Percentiles rank a stretch among this genome's conserved stretches.
phyloP scores from a whole-genome alignment of 129 eudicot genomes.

The Calendula officinalis region DNA sequence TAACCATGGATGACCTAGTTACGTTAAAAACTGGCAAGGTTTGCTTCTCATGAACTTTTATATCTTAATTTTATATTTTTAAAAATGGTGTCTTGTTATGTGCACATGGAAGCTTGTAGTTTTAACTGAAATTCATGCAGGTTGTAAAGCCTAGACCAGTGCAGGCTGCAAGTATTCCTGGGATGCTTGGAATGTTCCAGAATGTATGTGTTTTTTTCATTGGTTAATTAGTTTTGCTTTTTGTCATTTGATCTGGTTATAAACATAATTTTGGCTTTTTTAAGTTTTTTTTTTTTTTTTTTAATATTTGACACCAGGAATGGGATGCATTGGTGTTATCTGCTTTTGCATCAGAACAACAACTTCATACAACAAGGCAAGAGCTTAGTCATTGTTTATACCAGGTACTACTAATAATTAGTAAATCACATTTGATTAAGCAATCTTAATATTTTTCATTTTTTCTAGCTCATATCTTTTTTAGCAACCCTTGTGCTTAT shows the following conservation, averaged over 20 bases:
- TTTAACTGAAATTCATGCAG: slow-evolving; percentile 40
- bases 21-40: slow-evolving; percentile 92
- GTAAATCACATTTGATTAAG: background rate
- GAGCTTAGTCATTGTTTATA: slow-evolving; percentile 96
- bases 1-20: slow-evolving; percentile 76
- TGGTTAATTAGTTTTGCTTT: background rate
- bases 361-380: slow-evolving; percentile 95
- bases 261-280: no score
- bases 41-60: slow-evolving; percentile 10
- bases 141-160: slow-evolving; percentile 95
- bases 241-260: no score
- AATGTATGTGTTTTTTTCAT: slow-evolving; percentile 46
- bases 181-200: slow-evolving; percentile 99
- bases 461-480: background rate
- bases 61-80: background rate
- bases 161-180: slow-evolving; percentile 99
- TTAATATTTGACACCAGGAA: slow-evolving; percentile 48
- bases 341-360: slow-evolving; percentile 93
- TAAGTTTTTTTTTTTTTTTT: background rate
- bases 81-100: background rate
- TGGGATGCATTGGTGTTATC: slow-evolving; percentile 98
- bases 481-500: background rate
- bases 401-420: slow-evolving; percentile 55
- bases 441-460: background rate
- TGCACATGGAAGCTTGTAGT: slow-evolving; percentile 9